Conservation (phyloP, 176 grass and related monocot species). For the Hordeum vulgare region DNA sequence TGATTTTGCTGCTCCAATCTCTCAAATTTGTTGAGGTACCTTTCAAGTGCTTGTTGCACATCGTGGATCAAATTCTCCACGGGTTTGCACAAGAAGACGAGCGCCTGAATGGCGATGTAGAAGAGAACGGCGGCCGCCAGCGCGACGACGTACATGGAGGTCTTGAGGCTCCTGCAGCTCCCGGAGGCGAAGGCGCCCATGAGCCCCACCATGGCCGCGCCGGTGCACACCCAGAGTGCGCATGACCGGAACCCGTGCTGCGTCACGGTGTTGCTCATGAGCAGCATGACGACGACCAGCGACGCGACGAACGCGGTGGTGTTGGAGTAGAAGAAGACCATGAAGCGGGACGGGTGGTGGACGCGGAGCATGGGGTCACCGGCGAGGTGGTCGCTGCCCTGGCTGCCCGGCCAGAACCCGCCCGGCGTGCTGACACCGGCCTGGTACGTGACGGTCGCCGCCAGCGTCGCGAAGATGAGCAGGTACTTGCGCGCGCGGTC, state of each 20-base stretch:
- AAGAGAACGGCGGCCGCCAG: constrained; percentile 17
- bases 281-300: constrained; percentile 33
- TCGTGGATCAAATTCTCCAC: background rate
- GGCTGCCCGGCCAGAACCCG: constrained; percentile 20
- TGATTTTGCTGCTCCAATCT: background rate
- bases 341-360: constrained; percentile 19
- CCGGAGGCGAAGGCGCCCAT: constrained; percentile 30
- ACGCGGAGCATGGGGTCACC: constrained; percentile 16
- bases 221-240: constrained; percentile 38
- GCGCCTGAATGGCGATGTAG: constrained; percentile 20
- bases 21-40: background rate
- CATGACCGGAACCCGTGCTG: constrained; percentile 25
- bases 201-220: constrained; percentile 15
- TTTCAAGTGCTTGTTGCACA: background rate
- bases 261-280: constrained; percentile 38
- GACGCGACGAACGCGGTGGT: constrained; percentile 42
- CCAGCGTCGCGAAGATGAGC: constrained; percentile 25
- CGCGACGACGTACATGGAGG: constrained; percentile 26
- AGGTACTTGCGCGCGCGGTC: constrained; percentile 31
- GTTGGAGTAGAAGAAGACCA: constrained; percentile 49
- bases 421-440: constrained; percentile 34
- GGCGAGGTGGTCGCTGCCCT: background rate
- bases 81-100: constrained; percentile 22
- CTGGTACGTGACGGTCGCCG: constrained; percentile 27
- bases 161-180: constrained; percentile 36